Evolutionary conservation across 2,329 filamentous ascomycete genomes (phyloP), one percentile per base, ranked within the genome.

Genomic region (Talaromyces amestolkiae): DNA sequence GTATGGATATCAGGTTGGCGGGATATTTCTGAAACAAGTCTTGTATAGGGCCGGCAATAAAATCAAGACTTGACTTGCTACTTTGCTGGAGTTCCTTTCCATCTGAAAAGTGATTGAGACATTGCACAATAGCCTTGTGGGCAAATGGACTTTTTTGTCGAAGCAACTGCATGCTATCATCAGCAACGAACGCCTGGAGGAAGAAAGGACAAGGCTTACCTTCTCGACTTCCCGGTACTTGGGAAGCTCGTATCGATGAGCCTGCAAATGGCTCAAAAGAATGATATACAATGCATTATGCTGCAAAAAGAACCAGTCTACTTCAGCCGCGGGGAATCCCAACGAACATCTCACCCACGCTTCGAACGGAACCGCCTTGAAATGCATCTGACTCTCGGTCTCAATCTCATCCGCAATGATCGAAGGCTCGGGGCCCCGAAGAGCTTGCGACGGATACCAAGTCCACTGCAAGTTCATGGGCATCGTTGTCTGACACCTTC

Each of bases 251-350:
- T 77, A 73, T 2, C 74, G 74, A 39, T 74, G 74, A 2, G 71
- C 69, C 35, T 71, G 64, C 7, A 80, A 67, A 64, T 78, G 72
- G 39, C 72, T 71, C 7, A 71, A 67, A 10, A 80, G 66, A 58
- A 76, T 70, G 35, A 75, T 71, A 64, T 75, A 77, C 11, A 79
- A 69, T 3, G 73, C 70, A 37, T 73, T 75, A 67, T 80, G 77
- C 60, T 79, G 77, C 6, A 74, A 68, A 8, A 79, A 66, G 47
- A 80, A 79, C 75, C 76, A 79, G 31, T 78, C 72, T 10, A 79
- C 74, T 3, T 74, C 73, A 11, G 68, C 51, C 1, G 74, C 70
- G 49, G 67, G 64, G 54, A 79, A 79, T 2, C 76, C 75, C 39
- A 80, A 66, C 10, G 77, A 73, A 63, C 76, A 78, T 13, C 77